A percentile compares a stretch with the other conserved stretches of the same genome.
These are phyloP conservation scores for Chlorella vulgaris DNA, from an alignment of 139 green algal species.

Conservation along the genomic window DNA sequence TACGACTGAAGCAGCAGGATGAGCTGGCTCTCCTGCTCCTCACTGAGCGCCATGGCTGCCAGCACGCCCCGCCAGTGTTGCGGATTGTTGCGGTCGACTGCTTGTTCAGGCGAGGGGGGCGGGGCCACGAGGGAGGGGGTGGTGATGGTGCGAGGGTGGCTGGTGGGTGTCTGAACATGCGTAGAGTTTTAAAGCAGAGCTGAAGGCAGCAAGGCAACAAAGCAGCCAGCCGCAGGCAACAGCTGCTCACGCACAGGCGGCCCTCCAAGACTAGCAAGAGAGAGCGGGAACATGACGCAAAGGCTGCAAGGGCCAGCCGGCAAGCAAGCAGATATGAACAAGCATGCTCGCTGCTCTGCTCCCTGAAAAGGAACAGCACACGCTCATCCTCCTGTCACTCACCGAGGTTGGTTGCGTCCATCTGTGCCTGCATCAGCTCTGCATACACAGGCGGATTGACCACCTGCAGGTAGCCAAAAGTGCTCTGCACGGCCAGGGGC, in stretches of 20 bases:
- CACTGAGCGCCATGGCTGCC: not conserved
- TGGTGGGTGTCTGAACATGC: too few relatives aligned
- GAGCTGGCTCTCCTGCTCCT: conserved; percentile 24
- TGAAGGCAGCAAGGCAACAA: too few relatives aligned
- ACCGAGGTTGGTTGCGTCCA: conserved; percentile 17
- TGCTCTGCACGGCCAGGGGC: not conserved
- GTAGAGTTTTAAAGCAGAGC: too few relatives aligned
- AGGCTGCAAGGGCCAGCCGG: too few relatives aligned
- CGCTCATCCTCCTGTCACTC: not conserved
- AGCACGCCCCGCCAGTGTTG: conserved; percentile 19
- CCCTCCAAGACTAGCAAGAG: not conserved
- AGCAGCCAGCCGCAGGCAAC: too few relatives aligned
- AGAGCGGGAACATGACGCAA: not conserved
- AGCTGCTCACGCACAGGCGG: not conserved
- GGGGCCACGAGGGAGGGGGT: not conserved
- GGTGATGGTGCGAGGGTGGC: not conserved
- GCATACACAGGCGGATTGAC: conserved; percentile 17
- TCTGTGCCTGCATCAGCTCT: conserved; percentile 16
- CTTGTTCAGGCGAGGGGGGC: not conserved
- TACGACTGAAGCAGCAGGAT: conserved; percentile 28
- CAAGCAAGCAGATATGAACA: too few relatives aligned
- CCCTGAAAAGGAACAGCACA: too few relatives aligned
- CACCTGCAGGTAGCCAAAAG: conserved; percentile 29
- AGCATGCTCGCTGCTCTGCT: too few relatives aligned
- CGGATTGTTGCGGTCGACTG: conserved; percentile 8